Conservation (phyloP, 2,329 filamentous ascomycete genomes). For the Talaromyces piceae region DNA sequence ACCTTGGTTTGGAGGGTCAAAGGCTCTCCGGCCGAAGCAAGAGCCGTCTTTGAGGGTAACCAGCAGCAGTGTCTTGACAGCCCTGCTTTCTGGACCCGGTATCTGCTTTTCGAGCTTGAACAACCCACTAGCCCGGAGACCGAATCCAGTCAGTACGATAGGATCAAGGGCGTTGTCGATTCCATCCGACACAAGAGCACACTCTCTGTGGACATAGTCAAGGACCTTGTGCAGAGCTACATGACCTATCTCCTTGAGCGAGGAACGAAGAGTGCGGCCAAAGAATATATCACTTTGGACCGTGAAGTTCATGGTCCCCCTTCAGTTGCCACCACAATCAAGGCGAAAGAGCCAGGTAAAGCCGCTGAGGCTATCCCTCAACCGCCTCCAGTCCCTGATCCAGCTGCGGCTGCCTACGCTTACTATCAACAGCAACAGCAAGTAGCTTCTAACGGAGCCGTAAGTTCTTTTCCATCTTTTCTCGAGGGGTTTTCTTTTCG, state of each 20-base stretch:
- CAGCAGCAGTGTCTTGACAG: constrained; percentile 79
- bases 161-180: constrained; percentile 73
- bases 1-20: constrained; percentile 80
- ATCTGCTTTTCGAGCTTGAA: constrained; percentile 79
- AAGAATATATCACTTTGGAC: constrained; percentile 77
- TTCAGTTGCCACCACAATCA: constrained; percentile 30
- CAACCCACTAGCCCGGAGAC: constrained; percentile 63
- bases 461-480: constrained; percentile 1
- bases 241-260: constrained; percentile 76
- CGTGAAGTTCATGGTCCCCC: constrained; percentile 69
- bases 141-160: constrained; percentile 59
- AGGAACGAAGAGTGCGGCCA: constrained; percentile 74
- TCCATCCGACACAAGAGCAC: constrained; percentile 66
- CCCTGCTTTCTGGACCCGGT: constrained; percentile 80
- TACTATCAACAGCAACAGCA: constrained; percentile 13
- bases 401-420: constrained; percentile 12
- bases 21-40: constrained; percentile 70
- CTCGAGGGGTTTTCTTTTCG: neutral
- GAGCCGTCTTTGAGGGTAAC: constrained; percentile 75
- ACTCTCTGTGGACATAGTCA: constrained; percentile 60
- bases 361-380: constrained; percentile 16
- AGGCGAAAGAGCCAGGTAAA: constrained; percentile 22
- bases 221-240: constrained; percentile 69
- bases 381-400: constrained; percentile 13
- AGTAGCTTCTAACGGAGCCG: constrained; percentile 9